A percentile compares a stretch with the other conserved stretches of the same genome.
Conservation (phyloP, 2,329 filamentous ascomycete genomes). For the Alternaria longipes region DNA sequence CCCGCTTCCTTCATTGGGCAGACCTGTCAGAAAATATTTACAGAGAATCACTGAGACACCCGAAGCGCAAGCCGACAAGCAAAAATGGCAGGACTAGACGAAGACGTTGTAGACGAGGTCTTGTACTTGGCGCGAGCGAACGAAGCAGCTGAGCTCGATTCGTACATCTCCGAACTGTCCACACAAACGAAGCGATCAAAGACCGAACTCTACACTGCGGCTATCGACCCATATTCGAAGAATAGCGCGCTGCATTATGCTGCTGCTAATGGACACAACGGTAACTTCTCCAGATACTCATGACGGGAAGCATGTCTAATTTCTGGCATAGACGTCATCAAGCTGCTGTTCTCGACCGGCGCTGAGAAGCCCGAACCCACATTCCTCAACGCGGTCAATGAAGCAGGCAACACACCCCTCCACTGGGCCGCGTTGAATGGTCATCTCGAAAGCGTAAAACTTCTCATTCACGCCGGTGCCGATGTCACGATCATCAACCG, state of each 20-base stretch:
- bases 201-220: constrained; percentile 71
- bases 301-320: constrained; percentile 29
- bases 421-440: constrained; percentile 95
- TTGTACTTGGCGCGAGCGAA: constrained; percentile 85
- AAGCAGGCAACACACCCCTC: constrained; percentile 86
- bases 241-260: constrained; percentile 90
- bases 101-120: constrained; percentile 89
- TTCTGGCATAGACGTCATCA: constrained; percentile 42
- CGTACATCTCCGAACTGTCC: constrained; percentile 67
- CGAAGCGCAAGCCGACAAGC: constrained; percentile 7
- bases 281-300: constrained; percentile 57
- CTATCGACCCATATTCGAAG: constrained; percentile 77
- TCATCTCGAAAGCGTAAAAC: constrained; percentile 80
- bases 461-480: constrained; percentile 78
- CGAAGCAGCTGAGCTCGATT: constrained; percentile 74
- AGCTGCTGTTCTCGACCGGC: constrained; percentile 51
- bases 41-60: constrained; percentile 5
- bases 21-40: constrained; percentile 25
- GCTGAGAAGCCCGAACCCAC: constrained; percentile 40
- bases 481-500: constrained; percentile 81
- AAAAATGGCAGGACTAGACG: constrained; percentile 49
- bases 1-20: constrained; percentile 26
- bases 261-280: constrained; percentile 85
- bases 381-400: constrained; percentile 75
- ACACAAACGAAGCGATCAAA: constrained; percentile 68